Evolutionary conservation across 176 grass and related monocot species (phyloP), one percentile per base, ranked within the genome.

Genomic region (Oryza longistaminata): DNA sequence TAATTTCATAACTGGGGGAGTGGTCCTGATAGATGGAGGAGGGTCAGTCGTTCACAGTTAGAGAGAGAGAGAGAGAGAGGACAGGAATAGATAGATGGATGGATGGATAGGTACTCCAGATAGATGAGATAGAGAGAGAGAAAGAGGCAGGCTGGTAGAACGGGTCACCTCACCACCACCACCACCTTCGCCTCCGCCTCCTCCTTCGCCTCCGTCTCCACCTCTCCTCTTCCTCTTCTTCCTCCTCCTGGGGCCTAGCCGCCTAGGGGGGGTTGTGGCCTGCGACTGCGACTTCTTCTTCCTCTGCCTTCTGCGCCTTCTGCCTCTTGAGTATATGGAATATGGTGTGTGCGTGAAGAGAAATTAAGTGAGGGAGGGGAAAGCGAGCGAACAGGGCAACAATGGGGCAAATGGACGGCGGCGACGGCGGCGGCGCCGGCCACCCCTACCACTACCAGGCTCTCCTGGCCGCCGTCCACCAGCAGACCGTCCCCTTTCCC

Each of bases 391-490:
- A 15, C 9, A 43, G 7, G 42, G 7, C 42, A 43, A 2, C 24
- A 85, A 85, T 75, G 82, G 79, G 88, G 24, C 85, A 79, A 39
- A 80, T 80, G 84, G 85, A 70, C 11, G 76, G 49, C 42, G 87
- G 53, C 48, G 82, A 37, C 67, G 80, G 1, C 45, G 81, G 21
- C 49, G 77, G 31, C 50, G 82, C 31, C 43, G 77, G 44, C 44
- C 44, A 42, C 46, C 68, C n/a, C 11, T 83, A 78, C 78, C 79
- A 90, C 58, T 90, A 90, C 84, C 88, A 90, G 26, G 84, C 88
- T 19, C 85, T 85, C 26, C 86, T 87, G 42, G 69, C 88, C 83
- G 83, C 86, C 73, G 68, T 85, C 26, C 84, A 86, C 83, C 74
- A 68, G 82, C 88, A 88, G 66, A 48, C 33, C 46, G 65, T 89